Base-by-base conservation (phyloP, 257 asterid species). In the Vinca minor region DNA sequence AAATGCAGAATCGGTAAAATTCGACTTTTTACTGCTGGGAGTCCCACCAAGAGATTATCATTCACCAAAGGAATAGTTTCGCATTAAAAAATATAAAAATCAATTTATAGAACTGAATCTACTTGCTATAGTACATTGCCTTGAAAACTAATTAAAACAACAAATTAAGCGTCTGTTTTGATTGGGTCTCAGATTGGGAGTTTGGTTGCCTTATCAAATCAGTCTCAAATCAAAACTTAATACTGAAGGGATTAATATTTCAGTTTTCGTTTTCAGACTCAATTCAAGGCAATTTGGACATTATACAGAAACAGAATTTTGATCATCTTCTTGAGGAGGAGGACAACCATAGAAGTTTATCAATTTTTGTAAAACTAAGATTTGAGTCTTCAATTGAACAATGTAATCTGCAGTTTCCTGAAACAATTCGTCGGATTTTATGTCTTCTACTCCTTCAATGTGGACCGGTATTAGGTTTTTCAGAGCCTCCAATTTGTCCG, bases 341-440 rank as follows among this genome's bases (percentile, higher is more conserved):
- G 78, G 47, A 42, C 47, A 59, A 5, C 84, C 95, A 70, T 84
- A 85, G 71, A 87, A 72, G 62, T 77, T 85, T 13, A 90, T 78
- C 74, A 90, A 73, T 64, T 83, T 86, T 81, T 90, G 96, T 72
- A 90, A 59, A 68, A 87, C 79, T 35, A 78, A 67, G 69, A 90
- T 87, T 83, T 85, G 95, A n/a, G 89, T 73, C 72, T 74, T 77
- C 52, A 85, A 79, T 35, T 77, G 87, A 13, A 81, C 84, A 76
- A 90, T 90, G 89, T 87, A 85, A 64, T 84, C 78, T 32, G 96
- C 89, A 4, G 97, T 85, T 69, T 90, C 93, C 61, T 78, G 77
- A 23, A 85, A 90, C 54, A 90, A 71, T 66, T 84, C 81, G 25
- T 84, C 97, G 3, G 83, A 58, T 58, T 84, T 87, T 38, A 69